A percentile compares a stretch with the other conserved stretches of the same genome.
Evolutionary conservation across 768 basidiomycete species (phyloP).

Genomic region (Lentinula boryana): DNA sequence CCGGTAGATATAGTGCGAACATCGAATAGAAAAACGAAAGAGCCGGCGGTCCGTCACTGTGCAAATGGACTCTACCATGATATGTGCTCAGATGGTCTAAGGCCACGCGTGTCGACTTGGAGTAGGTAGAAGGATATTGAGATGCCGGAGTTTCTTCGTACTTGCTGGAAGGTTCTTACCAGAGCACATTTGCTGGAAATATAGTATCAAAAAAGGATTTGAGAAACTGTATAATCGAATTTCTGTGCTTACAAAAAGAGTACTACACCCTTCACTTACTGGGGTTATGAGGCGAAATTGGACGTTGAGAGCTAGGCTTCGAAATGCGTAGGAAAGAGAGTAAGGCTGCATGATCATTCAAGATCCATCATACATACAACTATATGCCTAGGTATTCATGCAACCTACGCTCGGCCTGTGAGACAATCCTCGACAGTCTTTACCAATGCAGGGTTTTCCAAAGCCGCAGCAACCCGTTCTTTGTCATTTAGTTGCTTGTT

Average conservation of each 20-base stretch:
- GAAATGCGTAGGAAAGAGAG: too few species aligned
- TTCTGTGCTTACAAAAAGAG: too few species aligned
- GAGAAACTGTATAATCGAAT: too few species aligned
- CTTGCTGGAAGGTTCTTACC: too few species aligned
- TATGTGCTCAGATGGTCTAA: neutral
- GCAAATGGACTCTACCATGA: neutral
- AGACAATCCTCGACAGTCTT: slow-evolving; percentile 84
- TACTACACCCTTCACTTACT: too few species aligned
- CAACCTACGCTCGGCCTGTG: neutral
- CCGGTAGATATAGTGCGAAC: neutral
- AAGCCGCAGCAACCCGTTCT: slow-evolving; percentile 93
- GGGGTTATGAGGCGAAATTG: too few species aligned
- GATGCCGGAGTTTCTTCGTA: too few species aligned
- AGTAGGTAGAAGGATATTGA: too few species aligned
- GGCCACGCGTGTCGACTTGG: neutral
- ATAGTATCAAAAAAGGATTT: too few species aligned
- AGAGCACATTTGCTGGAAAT: too few species aligned
- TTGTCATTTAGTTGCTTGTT: slow-evolving; percentile 99
- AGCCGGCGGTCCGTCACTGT: neutral
- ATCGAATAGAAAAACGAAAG: neutral
- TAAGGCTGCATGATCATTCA: neutral
- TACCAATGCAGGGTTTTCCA: slow-evolving; percentile 85
- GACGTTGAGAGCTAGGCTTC: too few species aligned
- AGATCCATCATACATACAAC: neutral
- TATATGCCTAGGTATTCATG: neutral